These are phyloP conservation scores for Stenocarpella maydis DNA, from an alignment of 2,329 filamentous ascomycete genomes.

Conservation along the genomic window DNA sequence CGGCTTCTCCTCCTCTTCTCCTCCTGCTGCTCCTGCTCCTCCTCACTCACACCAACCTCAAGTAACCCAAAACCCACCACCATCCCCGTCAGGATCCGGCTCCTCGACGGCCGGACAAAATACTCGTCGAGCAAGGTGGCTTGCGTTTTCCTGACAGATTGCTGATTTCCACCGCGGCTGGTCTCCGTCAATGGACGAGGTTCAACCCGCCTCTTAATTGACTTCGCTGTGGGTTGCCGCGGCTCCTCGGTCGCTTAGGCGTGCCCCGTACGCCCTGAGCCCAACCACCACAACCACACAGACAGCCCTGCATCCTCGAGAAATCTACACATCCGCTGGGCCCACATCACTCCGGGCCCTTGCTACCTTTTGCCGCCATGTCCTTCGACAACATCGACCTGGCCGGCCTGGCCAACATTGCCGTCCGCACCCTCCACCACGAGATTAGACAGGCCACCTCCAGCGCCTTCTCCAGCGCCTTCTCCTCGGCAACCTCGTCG, in stretches of 20 bases:
- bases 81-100: slow-evolving; percentile 11
- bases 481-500: slow-evolving; percentile 22
- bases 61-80: background rate
- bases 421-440: slow-evolving; percentile 33
- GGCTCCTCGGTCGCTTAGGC: slow-evolving; percentile 25
- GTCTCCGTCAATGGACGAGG: slow-evolving; percentile 20
- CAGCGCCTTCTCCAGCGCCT: slow-evolving; percentile 28
- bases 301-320: background rate
- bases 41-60: background rate
- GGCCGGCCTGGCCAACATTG: slow-evolving; percentile 32
- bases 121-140: background rate
- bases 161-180: background rate
- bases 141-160: slow-evolving; percentile 4
- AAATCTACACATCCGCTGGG: background rate
- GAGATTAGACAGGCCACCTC: slow-evolving; percentile 30
- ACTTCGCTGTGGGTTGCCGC: slow-evolving; percentile 25
- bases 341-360: background rate
- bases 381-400: slow-evolving; percentile 29
- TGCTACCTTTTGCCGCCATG: slow-evolving; percentile 20
- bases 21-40: background rate
- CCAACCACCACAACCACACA: slow-evolving; percentile 20
- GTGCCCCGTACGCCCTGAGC: slow-evolving; percentile 26
- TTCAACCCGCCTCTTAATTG: slow-evolving; percentile 15
- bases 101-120: slow-evolving; percentile 5
- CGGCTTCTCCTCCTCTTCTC: slow-evolving; percentile 1